These are phyloP conservation scores for Ambrosiella beaveri DNA, from an alignment of 2,329 filamentous ascomycete genomes.

Conservation along the genomic window DNA sequence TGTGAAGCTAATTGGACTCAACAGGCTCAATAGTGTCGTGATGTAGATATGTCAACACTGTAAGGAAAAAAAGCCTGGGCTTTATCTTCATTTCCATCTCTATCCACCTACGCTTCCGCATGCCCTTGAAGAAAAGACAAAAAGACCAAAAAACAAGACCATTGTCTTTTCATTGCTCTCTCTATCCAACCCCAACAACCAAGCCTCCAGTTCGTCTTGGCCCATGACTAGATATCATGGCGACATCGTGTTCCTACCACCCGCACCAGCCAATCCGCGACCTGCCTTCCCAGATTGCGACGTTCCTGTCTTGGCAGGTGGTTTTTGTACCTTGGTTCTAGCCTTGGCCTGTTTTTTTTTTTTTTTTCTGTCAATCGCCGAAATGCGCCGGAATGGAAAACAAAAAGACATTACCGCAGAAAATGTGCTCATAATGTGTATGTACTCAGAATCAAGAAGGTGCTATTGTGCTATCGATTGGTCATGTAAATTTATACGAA, in stretches of 20 bases:
- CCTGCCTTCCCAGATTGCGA: not conserved
- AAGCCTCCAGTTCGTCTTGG: not conserved
- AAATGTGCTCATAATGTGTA: too few relatives aligned
- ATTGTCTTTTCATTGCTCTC: not conserved
- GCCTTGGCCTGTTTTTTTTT: too few relatives aligned
- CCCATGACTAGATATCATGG: not conserved
- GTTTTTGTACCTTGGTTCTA: not conserved
- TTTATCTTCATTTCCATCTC: not conserved
- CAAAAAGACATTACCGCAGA: too few relatives aligned
- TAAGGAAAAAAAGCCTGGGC: not conserved
- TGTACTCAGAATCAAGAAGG: too few relatives aligned
- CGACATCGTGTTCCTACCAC: not conserved
- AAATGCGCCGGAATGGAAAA: too few relatives aligned
- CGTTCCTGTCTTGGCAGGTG: slow-evolving; percentile 17
- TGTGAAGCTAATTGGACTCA: too few relatives aligned
- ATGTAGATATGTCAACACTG: not conserved
- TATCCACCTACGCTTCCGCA: not conserved
- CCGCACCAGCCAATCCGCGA: not conserved
- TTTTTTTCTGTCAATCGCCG: too few relatives aligned
- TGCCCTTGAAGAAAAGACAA: not conserved
- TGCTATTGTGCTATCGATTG: too few relatives aligned
- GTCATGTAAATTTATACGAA: too few relatives aligned
- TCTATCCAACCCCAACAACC: not conserved
- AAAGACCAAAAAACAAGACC: not conserved
- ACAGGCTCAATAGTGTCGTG: too few relatives aligned